Conservation (phyloP, 495 filamentous ascomycete genomes). For the Hypoxylon crocopeplum region DNA sequence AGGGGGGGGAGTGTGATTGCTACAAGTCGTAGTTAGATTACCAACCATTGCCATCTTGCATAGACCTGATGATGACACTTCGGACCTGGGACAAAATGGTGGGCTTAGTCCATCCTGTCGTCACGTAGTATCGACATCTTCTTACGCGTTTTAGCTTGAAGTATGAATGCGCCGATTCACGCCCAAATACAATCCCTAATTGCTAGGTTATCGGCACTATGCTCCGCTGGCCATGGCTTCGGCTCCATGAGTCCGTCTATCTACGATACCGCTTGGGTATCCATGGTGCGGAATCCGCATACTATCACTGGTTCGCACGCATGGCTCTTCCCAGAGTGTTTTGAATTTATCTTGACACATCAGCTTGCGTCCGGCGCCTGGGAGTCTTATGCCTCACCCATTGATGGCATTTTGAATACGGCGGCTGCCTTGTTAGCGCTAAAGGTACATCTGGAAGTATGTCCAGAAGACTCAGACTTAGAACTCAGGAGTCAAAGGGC, state of each 20-base stretch:
- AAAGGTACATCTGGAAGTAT: slow-evolving; percentile 8
- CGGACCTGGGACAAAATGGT: too few species aligned
- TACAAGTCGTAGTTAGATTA: too few species aligned
- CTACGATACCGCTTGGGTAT: slow-evolving; percentile 58
- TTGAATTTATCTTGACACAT: slow-evolving; percentile 19
- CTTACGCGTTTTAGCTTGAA: too few species aligned
- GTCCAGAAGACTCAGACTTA: neutral
- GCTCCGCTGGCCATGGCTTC: too few species aligned
- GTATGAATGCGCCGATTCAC: too few species aligned
- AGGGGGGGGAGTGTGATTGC: too few species aligned
- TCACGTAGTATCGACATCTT: too few species aligned
- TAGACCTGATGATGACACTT: too few species aligned
- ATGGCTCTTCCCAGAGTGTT: slow-evolving; percentile 49
- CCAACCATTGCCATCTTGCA: too few species aligned
- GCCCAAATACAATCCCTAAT: too few species aligned
- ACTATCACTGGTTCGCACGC: neutral
- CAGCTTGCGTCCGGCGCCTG: slow-evolving; percentile 39
- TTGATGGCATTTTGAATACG: slow-evolving; percentile 49
- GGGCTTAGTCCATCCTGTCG: too few species aligned
- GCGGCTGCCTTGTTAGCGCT: slow-evolving; percentile 44
- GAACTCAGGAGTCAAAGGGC: slow-evolving; percentile 6
- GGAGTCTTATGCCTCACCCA: slow-evolving; percentile 33
- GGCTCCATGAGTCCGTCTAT: slow-evolving; percentile 39
- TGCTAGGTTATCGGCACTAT: too few species aligned
- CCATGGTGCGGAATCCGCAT: slow-evolving; percentile 45